Evolutionary conservation across 139 green algal species (phyloP).

Genomic region (Haematococcus sp.): DNA sequence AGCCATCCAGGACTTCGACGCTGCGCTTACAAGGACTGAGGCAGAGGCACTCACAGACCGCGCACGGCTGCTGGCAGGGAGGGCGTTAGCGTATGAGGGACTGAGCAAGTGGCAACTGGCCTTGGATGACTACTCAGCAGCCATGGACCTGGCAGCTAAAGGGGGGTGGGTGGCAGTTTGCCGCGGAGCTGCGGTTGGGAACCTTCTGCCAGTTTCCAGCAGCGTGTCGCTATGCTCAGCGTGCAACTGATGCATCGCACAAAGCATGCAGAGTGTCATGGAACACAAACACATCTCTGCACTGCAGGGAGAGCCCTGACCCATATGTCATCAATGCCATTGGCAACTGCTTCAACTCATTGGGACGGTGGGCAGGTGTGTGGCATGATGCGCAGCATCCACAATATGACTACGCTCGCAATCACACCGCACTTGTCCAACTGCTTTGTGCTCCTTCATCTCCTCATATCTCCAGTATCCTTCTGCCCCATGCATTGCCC

Average conservation of each 20-base stretch:
- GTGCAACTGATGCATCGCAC: too few relatives aligned
- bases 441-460: too few relatives aligned
- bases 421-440: too few relatives aligned
- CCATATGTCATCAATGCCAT: slow-evolving; percentile 79
- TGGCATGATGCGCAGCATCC: too few relatives aligned
- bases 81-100: slow-evolving; percentile 78
- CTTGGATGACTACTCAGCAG: slow-evolving; percentile 60
- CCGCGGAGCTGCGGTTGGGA: too few relatives aligned
- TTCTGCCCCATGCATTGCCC: too few relatives aligned
- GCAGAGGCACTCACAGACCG: slow-evolving; percentile 12
- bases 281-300: too few relatives aligned
- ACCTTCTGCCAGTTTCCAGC: too few relatives aligned
- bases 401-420: too few relatives aligned
- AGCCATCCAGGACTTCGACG: slow-evolving; percentile 68
- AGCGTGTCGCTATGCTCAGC: too few relatives aligned
- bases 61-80: slow-evolving; percentile 60
- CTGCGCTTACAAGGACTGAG: slow-evolving; percentile 29
- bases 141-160: slow-evolving; percentile 36
- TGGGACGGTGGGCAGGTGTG: slow-evolving; percentile 49
- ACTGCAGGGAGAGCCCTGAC: slow-evolving; percentile 34
- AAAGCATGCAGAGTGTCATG: too few relatives aligned
- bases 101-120: slow-evolving; percentile 64
- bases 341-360: slow-evolving; percentile 76
- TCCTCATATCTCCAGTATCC: too few relatives aligned
- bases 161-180: slow-evolving; percentile 16